Percentiles rank a stretch among this genome's conserved stretches.
Evolutionary conservation across 2,329 filamentous ascomycete species (phyloP).

Genomic region (Cercospora sesami): DNA sequence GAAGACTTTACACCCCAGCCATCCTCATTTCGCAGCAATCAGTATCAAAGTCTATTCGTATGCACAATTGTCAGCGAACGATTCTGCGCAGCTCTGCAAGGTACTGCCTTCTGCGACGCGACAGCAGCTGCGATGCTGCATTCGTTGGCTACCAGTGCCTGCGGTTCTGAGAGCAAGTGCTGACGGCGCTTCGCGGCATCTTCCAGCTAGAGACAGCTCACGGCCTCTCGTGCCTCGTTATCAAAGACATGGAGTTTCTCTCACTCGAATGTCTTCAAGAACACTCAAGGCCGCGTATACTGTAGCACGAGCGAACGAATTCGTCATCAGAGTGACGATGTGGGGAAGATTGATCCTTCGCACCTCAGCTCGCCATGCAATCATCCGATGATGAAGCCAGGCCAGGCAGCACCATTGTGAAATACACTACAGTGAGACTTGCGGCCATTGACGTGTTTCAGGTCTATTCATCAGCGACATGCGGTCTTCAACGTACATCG

Average conservation of each 20-base stretch:
- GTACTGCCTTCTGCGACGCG: not conserved
- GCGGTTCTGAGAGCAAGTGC: not conserved
- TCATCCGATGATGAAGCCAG: not conserved
- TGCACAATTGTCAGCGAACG: not conserved
- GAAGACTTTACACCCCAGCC: not conserved
- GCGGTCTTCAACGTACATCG: not conserved
- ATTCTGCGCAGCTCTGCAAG: not conserved
- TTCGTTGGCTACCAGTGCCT: not conserved
- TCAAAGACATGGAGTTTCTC: not conserved
- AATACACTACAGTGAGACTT: not conserved
- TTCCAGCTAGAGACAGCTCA: not conserved
- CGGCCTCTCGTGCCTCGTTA: not conserved
- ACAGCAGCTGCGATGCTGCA: not conserved
- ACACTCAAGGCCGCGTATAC: not conserved
- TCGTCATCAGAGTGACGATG: not conserved
- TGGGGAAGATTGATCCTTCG: not conserved
- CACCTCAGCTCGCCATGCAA: not conserved
- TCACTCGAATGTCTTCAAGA: no score
- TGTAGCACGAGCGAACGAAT: not conserved
- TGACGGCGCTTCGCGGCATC: not conserved
- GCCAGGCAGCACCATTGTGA: not conserved
- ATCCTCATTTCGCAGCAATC: constrained; percentile 1
- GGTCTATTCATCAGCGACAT: not conserved
- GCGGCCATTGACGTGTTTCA: not conserved
- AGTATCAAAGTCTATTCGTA: not conserved